Base-by-base conservation (phyloP, 495 filamentous ascomycete species). In the Tuber indicum region DNA sequence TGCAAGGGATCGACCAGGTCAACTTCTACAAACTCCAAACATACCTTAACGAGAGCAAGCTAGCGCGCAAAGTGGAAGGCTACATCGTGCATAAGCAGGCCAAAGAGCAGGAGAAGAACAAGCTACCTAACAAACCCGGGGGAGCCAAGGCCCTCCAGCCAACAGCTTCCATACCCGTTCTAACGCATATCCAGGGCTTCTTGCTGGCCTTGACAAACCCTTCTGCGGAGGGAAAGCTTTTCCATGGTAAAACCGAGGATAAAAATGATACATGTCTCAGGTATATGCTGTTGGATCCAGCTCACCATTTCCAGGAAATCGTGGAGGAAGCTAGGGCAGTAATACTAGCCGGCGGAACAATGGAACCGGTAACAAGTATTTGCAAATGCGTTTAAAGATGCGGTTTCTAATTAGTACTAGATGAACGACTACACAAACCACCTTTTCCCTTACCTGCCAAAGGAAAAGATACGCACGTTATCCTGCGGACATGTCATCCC, bases 401-500 rank as follows among this genome's bases (percentile, higher is more conserved):
- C 36, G 23, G 21, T 74, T 71, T 72, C 26, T 77, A 70, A 76
- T 41, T 71, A 72, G 41, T 47, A 3, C 44, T 75, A 90, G 87
- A 96, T 99, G 88, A 88, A 90, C 41, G 96, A 98, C 83, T 98
- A 97, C 84, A 89, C 87, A 72, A 88, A 90, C 9, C 91, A 97
- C 80, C 88, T 99, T 23, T 96, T 99, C 82, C 91, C 94, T 1
- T 92, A 93, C 76, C 82, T 97, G 0, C 85, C 89, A 0, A 81
- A 86, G 7, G 85, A 86, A 12, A 89, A 90, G 62, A 88, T 98
- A 44, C 89, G 87, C 6, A 96, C 93, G 2, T 89, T 97, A 32
- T 97, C 93, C 74, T 98, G 94, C 84, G 96, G 94, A 7, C 96
- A 99, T 85, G 94, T 99, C 39, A 97, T 98, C 74, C 94, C 96